phyloP scores from a whole-genome alignment of 2,329 filamentous ascomycete genomes.

The Aspergillus tubingensis region DNA sequence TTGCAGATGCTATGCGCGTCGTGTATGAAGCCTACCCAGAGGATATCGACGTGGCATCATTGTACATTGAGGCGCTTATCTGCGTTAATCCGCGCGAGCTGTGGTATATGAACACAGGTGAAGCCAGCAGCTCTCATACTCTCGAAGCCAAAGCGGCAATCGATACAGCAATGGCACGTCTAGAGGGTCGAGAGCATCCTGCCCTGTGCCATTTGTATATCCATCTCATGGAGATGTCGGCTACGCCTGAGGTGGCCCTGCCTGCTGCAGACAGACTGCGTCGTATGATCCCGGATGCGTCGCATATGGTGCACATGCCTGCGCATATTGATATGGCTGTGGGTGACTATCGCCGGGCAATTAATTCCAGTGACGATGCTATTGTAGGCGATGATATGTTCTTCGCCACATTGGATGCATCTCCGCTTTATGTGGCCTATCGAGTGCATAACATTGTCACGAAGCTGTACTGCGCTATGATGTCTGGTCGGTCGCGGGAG shows the following conservation, averaged over 20 bases:
- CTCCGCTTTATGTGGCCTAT: constrained; percentile 64
- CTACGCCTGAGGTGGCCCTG: constrained; percentile 62
- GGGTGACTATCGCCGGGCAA: constrained; percentile 68
- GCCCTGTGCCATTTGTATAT: constrained; percentile 74
- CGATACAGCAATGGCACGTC: constrained; percentile 48
- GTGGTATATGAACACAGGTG: constrained; percentile 60
- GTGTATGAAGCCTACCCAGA: constrained; percentile 54
- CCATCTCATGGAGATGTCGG: constrained; percentile 74
- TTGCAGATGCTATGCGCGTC: constrained; percentile 60
- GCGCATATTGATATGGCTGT: constrained; percentile 71
- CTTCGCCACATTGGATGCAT: constrained; percentile 49
- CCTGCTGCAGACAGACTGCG: constrained; percentile 63
- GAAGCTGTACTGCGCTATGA: constrained; percentile 22
- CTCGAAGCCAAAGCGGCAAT: constrained; percentile 46
- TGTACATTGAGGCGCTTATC: constrained; percentile 66
- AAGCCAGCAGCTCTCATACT: constrained; percentile 58
- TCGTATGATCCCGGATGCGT: constrained; percentile 64
- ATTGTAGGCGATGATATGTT: constrained; percentile 68
- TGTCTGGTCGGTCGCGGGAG: constrained; percentile 19
- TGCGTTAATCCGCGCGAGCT: constrained; percentile 64
- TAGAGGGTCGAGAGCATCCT: constrained; percentile 54
- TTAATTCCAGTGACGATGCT: constrained; percentile 66
- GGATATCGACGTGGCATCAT: constrained; percentile 61
- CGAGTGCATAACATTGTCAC: constrained; percentile 20
- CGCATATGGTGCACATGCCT: constrained; percentile 74